Conservation (phyloP, 805 yeast species). For the Kuraishia ogatae region DNA sequence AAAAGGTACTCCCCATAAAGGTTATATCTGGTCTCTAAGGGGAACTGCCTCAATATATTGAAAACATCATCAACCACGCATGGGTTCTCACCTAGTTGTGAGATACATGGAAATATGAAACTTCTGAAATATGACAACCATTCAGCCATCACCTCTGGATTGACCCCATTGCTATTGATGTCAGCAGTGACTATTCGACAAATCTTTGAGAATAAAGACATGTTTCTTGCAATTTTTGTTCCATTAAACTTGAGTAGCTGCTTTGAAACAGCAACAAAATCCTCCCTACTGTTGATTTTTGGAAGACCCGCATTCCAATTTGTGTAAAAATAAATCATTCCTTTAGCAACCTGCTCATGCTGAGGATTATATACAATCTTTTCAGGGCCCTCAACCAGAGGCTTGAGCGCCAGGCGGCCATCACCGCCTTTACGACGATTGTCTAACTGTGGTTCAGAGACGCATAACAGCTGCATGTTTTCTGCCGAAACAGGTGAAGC, state of each 20-base stretch:
- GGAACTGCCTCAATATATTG: slow-evolving; percentile 40
- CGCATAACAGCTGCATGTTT: not conserved
- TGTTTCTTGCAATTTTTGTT: slow-evolving; percentile 38
- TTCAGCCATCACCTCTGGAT: slow-evolving; percentile 11
- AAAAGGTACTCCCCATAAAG: slow-evolving; percentile 73
- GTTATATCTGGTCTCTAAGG: slow-evolving; percentile 59
- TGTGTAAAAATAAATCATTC: slow-evolving; percentile 31
- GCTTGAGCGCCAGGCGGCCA: not conserved
- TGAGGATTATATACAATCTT: not conserved
- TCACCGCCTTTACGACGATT: not conserved
- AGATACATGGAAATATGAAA: slow-evolving; percentile 56
- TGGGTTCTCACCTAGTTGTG: slow-evolving; percentile 46
- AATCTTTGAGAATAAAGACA: slow-evolving; percentile 43
- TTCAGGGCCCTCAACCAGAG: not conserved
- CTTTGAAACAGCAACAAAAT: slow-evolving; percentile 37
- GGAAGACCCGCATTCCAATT: slow-evolving; percentile 41
- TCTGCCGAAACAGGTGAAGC: slow-evolving; percentile 8
- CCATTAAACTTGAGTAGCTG: slow-evolving; percentile 48
- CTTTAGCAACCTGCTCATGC: slow-evolving; percentile 1
- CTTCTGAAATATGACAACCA: slow-evolving; percentile 63
- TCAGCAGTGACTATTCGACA: slow-evolving; percentile 44
- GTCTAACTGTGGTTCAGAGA: not conserved
- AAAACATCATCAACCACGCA: slow-evolving; percentile 54
- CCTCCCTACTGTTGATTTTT: slow-evolving; percentile 26
- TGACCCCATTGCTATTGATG: slow-evolving; percentile 4